These are phyloP conservation scores for Kodamaea hsintzibuensis DNA, from an alignment of 805 yeast genomes.

Conservation along the genomic window DNA sequence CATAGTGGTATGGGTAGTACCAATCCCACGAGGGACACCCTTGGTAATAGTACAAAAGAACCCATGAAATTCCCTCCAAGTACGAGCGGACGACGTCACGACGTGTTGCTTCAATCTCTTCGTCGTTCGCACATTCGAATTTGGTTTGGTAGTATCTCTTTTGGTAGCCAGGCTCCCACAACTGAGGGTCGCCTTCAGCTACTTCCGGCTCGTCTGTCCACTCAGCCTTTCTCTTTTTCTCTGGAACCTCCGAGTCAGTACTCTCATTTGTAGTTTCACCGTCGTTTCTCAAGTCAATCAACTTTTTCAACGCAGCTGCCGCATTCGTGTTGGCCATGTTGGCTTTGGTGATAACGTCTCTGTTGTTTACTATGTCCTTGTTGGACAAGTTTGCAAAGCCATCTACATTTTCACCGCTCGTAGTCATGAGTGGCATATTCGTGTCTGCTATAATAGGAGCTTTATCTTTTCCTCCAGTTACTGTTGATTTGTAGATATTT, in stretches of 20 bases:
- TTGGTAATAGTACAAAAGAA: constrained; percentile 86
- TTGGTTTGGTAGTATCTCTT: constrained; percentile 78
- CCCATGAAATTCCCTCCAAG: constrained; percentile 98
- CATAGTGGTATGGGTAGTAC: constrained; percentile 97
- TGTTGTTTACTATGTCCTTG: constrained; percentile 66
- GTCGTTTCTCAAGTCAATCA: constrained; percentile 30
- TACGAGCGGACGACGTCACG: constrained; percentile 68
- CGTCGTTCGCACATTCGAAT: constrained; percentile 58
- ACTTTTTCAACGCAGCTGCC: constrained; percentile 55
- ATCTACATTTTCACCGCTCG: constrained; percentile 69
- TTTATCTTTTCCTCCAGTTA: constrained; percentile 71
- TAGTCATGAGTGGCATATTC: constrained; percentile 75
- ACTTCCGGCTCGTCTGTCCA: constrained; percentile 26
- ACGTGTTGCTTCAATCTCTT: constrained; percentile 53
- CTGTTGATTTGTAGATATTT: constrained; percentile 48
- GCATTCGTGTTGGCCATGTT: constrained; percentile 70
- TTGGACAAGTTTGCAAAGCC: constrained; percentile 66
- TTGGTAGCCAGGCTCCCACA: constrained; percentile 87
- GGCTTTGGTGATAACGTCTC: constrained; percentile 65
- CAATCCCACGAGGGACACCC: constrained; percentile 99
- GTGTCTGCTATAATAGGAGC: constrained; percentile 71
- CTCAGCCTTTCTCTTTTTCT: constrained; percentile 11
- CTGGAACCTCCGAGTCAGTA: neutral
- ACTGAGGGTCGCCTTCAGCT: constrained; percentile 47
- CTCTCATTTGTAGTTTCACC: constrained; percentile 22